Conservation (phyloP, 2,329 filamentous ascomycete genomes). For the Epichloe typhina region DNA sequence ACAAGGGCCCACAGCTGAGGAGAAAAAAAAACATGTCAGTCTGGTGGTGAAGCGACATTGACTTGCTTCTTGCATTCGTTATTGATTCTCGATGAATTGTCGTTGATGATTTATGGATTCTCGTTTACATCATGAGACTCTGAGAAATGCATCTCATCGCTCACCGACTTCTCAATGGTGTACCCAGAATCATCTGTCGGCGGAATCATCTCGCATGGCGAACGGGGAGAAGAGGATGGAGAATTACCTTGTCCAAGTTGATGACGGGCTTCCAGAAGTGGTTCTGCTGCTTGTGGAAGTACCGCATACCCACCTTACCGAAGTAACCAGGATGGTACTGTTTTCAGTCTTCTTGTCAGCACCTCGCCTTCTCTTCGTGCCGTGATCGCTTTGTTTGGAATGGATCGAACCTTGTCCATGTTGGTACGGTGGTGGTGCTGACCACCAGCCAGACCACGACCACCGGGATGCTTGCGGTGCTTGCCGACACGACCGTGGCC, state of each 20-base stretch:
- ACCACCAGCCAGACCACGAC: slow-evolving; percentile 89
- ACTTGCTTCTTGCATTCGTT: background rate
- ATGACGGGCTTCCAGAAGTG: slow-evolving; percentile 97
- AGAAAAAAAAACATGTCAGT: slow-evolving; percentile 14
- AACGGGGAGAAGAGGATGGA: slow-evolving; percentile 1
- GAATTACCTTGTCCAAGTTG: slow-evolving; percentile 89
- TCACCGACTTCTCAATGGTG: background rate
- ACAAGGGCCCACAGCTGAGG: slow-evolving; percentile 85
- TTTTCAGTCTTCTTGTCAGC: slow-evolving; percentile 17
- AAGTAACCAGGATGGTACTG: slow-evolving; percentile 99
- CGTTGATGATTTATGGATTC: no score
- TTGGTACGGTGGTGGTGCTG: slow-evolving; percentile 66
- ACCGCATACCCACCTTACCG: slow-evolving; percentile 88
- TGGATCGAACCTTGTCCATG: slow-evolving; percentile 61
- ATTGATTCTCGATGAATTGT: background rate
- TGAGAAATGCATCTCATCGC: background rate
- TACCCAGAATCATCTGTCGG: background rate
- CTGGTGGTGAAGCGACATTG: background rate
- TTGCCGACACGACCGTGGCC: slow-evolving; percentile 98
- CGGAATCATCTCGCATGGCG: background rate
- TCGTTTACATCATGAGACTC: no score
- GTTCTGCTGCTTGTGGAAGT: slow-evolving; percentile 94
- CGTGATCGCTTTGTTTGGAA: background rate
- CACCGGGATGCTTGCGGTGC: slow-evolving; percentile 85
- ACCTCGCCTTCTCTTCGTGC: slow-evolving; percentile 4